These are phyloP conservation scores for Penicillium waksmanii DNA, from an alignment of 495 filamentous ascomycete species.

Conservation along the genomic window DNA sequence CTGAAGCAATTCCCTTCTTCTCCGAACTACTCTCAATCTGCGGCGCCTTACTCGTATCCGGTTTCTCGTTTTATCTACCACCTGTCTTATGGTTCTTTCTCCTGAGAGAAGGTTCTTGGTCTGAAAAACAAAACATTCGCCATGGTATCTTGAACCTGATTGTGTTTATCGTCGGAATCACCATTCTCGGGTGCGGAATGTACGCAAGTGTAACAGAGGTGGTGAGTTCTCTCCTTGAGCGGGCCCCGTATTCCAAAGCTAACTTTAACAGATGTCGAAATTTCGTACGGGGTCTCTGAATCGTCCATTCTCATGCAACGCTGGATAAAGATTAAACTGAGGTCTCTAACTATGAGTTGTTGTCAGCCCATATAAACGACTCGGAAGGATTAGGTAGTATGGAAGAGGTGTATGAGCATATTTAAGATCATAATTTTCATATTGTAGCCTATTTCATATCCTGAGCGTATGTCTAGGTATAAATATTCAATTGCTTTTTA, in stretches of 20 bases:
- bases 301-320: constrained; percentile 11
- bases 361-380: not conserved
- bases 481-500: too few species aligned
- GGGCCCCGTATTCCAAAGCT: not conserved
- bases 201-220: constrained; percentile 18
- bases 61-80: constrained; percentile 66
- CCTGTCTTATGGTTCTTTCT: constrained; percentile 66
- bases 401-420: not conserved
- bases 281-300: constrained; percentile 6
- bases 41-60: constrained; percentile 64
- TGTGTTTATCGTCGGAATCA: constrained; percentile 15
- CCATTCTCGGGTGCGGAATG: constrained; percentile 15
- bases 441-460: too few species aligned
- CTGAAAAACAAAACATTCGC: constrained; percentile 14
- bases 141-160: constrained; percentile 12
- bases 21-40: constrained; percentile 59
- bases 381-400: not conserved
- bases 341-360: not conserved
- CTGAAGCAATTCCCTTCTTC: constrained; percentile 69
- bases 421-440: not conserved
- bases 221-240: constrained; percentile 7
- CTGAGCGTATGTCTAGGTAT: too few species aligned
- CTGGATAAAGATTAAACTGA: not conserved
- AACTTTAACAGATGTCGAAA: constrained; percentile 5
- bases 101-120: constrained; percentile 33